phyloP scores from a whole-genome alignment of 768 basidiomycete genomes.

The Termitomyces sp. region DNA sequence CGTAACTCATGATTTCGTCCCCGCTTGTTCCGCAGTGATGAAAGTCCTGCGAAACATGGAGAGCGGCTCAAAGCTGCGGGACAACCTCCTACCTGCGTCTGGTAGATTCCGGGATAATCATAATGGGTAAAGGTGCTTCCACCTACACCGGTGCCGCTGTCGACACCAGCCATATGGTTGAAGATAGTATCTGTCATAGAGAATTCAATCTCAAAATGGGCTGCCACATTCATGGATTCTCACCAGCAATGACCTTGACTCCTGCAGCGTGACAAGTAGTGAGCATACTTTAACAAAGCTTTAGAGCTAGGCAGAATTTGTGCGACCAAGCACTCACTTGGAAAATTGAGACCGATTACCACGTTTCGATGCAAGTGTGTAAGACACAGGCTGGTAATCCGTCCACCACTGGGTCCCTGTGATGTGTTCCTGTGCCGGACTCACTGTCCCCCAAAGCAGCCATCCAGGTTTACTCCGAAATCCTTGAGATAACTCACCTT shows the following conservation, averaged over 20 bases:
- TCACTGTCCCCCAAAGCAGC: conserved; percentile 25
- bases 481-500: conserved; percentile 39
- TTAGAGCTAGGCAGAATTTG: not conserved
- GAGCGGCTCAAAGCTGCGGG: conserved; percentile 11
- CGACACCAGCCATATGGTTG: conserved; percentile 61
- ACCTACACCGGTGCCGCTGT: conserved; percentile 46
- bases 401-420: conserved; percentile 68
- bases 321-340: conserved; percentile 19
- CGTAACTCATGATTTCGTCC: conserved; percentile 55
- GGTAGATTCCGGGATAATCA: conserved; percentile 46
- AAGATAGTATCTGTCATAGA: conserved; percentile 46
- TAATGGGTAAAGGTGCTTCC: conserved; percentile 55
- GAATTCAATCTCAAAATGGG: not conserved
- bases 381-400: conserved; percentile 69
- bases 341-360: conserved; percentile 53
- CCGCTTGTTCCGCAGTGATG: conserved; percentile 58
- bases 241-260: conserved; percentile 54
- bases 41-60: conserved; percentile 38
- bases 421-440: conserved; percentile 58
- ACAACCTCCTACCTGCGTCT: conserved; percentile 37
- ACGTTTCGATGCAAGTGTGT: conserved; percentile 61
- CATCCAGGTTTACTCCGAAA: not conserved
- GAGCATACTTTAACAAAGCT: conserved; percentile 35
- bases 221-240: not conserved
- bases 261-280: conserved; percentile 48